Percentiles rank a stretch among this genome's conserved stretches.
These are phyloP conservation scores for Allodekkera sacchari DNA, from an alignment of 805 yeast species.

Conservation along the genomic window DNA sequence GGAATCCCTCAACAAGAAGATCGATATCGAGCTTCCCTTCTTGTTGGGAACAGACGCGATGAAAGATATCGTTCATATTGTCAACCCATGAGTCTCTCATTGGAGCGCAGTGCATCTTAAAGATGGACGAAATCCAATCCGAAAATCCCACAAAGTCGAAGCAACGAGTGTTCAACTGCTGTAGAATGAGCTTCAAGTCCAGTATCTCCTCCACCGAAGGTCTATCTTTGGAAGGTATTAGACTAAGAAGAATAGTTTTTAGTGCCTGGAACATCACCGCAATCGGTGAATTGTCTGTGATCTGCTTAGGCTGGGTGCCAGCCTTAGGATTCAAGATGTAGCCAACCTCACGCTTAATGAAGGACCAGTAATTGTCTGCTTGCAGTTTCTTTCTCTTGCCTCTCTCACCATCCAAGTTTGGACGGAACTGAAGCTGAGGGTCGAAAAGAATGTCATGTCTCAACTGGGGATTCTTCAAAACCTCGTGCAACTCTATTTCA, in stretches of 20 bases:
- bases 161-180: slow-evolving; percentile 64
- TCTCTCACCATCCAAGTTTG: slow-evolving; percentile 85
- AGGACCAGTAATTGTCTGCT: slow-evolving; percentile 79
- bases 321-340: slow-evolving; percentile 20
- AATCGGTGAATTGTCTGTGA: slow-evolving; percentile 26
- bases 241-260: slow-evolving; percentile 62
- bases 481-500: slow-evolving; percentile 83
- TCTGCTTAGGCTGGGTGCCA: slow-evolving; percentile 4
- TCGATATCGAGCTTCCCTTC: slow-evolving; percentile 16
- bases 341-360: slow-evolving; percentile 60
- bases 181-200: slow-evolving; percentile 68
- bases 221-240: slow-evolving; percentile 73
- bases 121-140: slow-evolving; percentile 65
- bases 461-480: slow-evolving; percentile 82
- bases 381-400: slow-evolving; percentile 69
- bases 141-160: slow-evolving; percentile 66
- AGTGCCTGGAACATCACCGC: slow-evolving; percentile 72
- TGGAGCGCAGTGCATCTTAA: slow-evolving; percentile 91
- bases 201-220: slow-evolving; percentile 57
- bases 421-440: slow-evolving; percentile 86
- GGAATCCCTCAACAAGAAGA: slow-evolving; percentile 64
- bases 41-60: slow-evolving; percentile 28
- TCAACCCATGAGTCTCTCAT: slow-evolving; percentile 89
- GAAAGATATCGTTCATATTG: slow-evolving; percentile 61
- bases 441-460: slow-evolving; percentile 91